phyloP scores from a whole-genome alignment of 345 rosid species.

The Limnanthes douglasii region DNA sequence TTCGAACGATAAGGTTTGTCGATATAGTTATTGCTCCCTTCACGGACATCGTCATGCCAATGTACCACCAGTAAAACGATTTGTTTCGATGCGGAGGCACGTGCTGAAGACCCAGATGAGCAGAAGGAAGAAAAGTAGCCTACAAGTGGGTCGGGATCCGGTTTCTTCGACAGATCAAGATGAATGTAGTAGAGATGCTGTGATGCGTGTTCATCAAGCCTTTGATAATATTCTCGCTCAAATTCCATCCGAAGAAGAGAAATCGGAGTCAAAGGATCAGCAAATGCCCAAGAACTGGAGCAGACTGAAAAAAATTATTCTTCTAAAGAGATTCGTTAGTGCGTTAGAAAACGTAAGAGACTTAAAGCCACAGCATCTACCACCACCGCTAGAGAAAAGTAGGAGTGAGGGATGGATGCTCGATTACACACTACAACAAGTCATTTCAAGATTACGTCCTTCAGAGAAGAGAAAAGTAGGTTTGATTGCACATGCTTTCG shows the following conservation, averaged over 20 bases:
- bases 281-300: constrained; percentile 51
- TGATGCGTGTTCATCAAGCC: constrained; percentile 66
- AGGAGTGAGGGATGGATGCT: constrained; percentile 74
- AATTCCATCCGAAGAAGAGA: constrained; percentile 21
- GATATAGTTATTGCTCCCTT: constrained; percentile 75
- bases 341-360: constrained; percentile 46
- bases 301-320: constrained; percentile 52
- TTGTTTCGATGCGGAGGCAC: constrained; percentile 50
- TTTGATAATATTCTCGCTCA: constrained; percentile 67
- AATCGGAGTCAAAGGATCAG: constrained; percentile 14
- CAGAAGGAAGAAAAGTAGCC: too few relatives aligned
- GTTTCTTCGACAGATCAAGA: too few relatives aligned
- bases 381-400: constrained; percentile 7
- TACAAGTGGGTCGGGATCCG: too few relatives aligned
- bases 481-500: constrained; percentile 83
- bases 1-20: constrained; percentile 29
- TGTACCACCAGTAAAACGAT: constrained; percentile 40
- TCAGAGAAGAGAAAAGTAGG: constrained; percentile 63
- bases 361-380: constrained; percentile 19
- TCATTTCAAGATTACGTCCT: constrained; percentile 60
- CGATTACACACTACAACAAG: constrained; percentile 67
- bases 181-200: constrained; percentile 19
- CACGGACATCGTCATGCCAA: constrained; percentile 50
- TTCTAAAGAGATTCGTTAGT: constrained; percentile 73
- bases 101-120: constrained; percentile 30